phyloP scores from a whole-genome alignment of 1,139 yeast species.

The Yamadazyma siamensis region DNA sequence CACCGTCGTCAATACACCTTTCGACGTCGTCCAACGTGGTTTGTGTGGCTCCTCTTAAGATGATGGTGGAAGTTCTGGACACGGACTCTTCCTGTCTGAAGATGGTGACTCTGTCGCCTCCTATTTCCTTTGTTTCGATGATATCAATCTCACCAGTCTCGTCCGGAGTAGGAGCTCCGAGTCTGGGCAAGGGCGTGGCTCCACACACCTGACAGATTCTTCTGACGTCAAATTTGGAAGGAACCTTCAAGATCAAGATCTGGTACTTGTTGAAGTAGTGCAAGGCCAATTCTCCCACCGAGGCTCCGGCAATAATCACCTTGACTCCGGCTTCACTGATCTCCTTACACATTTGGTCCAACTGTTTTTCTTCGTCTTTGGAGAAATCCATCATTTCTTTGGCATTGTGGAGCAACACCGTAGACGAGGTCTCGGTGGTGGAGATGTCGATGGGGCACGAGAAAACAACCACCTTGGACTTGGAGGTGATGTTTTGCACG shows the following conservation, averaged over 20 bases:
- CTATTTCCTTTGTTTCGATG: constrained; percentile 90
- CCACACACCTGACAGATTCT: constrained; percentile 96
- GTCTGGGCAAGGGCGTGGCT: constrained; percentile 91
- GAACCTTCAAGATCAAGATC: constrained; percentile 81
- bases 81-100: constrained; percentile 76
- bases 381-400: constrained; percentile 95
- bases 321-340: constrained; percentile 79
- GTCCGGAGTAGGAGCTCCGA: constrained; percentile 95
- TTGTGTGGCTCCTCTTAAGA: constrained; percentile 96
- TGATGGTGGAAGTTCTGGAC: constrained; percentile 79
- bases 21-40: constrained; percentile 90
- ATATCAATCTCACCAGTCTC: constrained; percentile 87
- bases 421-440: constrained; percentile 95
- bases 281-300: constrained; percentile 87
- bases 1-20: constrained; percentile 97
- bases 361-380: constrained; percentile 93
- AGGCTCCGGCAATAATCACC: constrained; percentile 90
- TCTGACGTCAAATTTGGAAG: constrained; percentile 90
- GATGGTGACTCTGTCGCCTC: constrained; percentile 95
- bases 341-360: constrained; percentile 83
- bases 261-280: constrained; percentile 88
- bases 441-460: constrained; percentile 94
- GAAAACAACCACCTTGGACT: constrained; percentile 85
- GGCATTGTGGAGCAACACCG: constrained; percentile 92
- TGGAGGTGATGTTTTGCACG: constrained; percentile 55